These are phyloP conservation scores for Agaricus subrufescens DNA, from an alignment of 768 basidiomycete genomes.

Conservation along the genomic window DNA sequence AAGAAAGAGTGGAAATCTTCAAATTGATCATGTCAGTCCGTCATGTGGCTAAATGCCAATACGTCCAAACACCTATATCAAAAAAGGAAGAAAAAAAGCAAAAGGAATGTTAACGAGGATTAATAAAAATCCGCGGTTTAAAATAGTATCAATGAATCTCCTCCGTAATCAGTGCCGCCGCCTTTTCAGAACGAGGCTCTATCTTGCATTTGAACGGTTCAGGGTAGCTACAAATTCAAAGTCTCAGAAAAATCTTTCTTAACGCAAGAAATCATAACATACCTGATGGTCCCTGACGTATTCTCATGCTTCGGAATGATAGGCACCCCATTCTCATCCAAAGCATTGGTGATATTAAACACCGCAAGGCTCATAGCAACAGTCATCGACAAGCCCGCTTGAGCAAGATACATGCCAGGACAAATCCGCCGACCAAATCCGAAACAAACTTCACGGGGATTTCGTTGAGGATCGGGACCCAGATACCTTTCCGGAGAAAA, in stretches of 20 bases:
- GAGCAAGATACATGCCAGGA: conserved; percentile 47
- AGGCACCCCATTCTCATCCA: conserved; percentile 37
- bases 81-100: too few species aligned
- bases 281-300: conserved; percentile 43
- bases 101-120: too few species aligned
- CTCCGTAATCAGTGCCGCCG: conserved; percentile 18
- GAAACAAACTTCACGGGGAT: conserved; percentile 39
- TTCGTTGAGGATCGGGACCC: conserved; percentile 27
- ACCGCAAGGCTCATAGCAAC: conserved; percentile 40
- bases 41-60: too few species aligned
- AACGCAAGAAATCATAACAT: conserved; percentile 6
- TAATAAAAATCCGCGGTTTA: too few species aligned
- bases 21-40: too few species aligned
- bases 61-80: too few species aligned
- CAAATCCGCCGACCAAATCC: conserved; percentile 45
- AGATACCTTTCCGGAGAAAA: conserved; percentile 49
- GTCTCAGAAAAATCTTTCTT: not conserved
- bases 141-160: conserved; percentile 6
- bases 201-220: conserved; percentile 25
- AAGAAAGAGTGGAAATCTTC: too few species aligned
- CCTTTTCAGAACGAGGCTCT: conserved; percentile 23
- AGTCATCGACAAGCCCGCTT: conserved; percentile 42
- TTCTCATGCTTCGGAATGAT: conserved; percentile 41
- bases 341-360: conserved; percentile 40
- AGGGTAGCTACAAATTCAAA: conserved; percentile 19